Evolutionary conservation across 768 basidiomycete species (phyloP).

Genomic region (Suillus ampliporus): DNA sequence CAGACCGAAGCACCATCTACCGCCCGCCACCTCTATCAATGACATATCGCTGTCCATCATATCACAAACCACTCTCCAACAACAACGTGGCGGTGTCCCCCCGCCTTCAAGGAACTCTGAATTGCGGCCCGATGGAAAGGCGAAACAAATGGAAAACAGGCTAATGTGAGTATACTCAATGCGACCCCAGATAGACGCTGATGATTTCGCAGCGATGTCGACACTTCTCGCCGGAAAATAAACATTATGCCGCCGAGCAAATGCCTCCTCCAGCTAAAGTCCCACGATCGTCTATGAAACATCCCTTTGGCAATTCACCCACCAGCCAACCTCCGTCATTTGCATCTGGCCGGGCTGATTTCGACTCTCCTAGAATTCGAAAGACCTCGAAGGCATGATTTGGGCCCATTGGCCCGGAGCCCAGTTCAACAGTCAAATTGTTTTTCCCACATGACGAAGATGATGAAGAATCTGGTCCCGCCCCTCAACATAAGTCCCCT

Average conservation of each 20-base stretch:
- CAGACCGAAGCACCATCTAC: constrained; percentile 68
- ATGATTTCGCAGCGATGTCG: constrained; percentile 22
- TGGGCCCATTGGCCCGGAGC: constrained; percentile 67
- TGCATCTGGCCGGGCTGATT: constrained; percentile 21
- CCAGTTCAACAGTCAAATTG: constrained; percentile 61
- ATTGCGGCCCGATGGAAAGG: constrained; percentile 42
- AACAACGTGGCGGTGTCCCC: constrained; percentile 13
- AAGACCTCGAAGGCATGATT: constrained; percentile 56
- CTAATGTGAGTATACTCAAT: constrained; percentile 27
- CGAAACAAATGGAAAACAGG: constrained; percentile 44
- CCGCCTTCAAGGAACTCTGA: constrained; percentile 23
- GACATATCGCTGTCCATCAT: constrained; percentile 36
- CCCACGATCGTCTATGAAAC: constrained; percentile 24
- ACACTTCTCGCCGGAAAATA: constrained; percentile 27
- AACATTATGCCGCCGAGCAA: constrained; percentile 30
- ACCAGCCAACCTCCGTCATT: constrained; percentile 14
- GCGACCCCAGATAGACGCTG: constrained; percentile 10
- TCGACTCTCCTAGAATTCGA: constrained; percentile 24
- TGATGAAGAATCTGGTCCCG: constrained; percentile 38
- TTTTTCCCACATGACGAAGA: constrained; percentile 86
- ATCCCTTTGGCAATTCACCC: constrained; percentile 19
- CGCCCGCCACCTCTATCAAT: constrained; percentile 49
- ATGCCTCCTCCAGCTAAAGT: constrained; percentile 41
- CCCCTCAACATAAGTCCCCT: constrained; percentile 22
- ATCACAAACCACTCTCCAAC: constrained; percentile 35